Evolutionary conservation across 2,329 filamentous ascomycete species (phyloP).

Genomic region (Colletotrichum zoysiae): DNA sequence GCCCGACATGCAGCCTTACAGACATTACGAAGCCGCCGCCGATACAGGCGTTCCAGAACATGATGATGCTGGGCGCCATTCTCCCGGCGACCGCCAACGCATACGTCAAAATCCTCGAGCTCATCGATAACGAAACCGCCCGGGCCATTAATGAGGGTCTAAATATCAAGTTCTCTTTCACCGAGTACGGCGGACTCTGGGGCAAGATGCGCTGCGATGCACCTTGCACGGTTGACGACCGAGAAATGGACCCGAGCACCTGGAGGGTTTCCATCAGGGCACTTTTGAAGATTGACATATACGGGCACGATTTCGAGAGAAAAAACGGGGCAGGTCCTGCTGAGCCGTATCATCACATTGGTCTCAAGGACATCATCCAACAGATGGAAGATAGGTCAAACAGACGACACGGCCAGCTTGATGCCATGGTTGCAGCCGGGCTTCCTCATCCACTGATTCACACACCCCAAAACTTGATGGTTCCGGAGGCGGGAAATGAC

Average conservation of each 20-base stretch:
- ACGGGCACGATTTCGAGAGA: slow-evolving; percentile 58
- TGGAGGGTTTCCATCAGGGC: slow-evolving; percentile 68
- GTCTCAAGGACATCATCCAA: slow-evolving; percentile 66
- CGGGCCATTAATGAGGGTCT: slow-evolving; percentile 57
- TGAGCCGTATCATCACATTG: slow-evolving; percentile 52
- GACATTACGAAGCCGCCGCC: slow-evolving; percentile 53
- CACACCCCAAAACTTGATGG: slow-evolving; percentile 45
- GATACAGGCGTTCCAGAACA: slow-evolving; percentile 67
- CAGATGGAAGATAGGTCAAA: slow-evolving; percentile 65
- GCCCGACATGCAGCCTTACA: slow-evolving; percentile 60
- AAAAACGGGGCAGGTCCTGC: slow-evolving; percentile 36
- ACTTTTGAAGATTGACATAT: slow-evolving; percentile 68
- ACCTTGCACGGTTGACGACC: slow-evolving; percentile 53
- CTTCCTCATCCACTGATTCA: slow-evolving; percentile 47
- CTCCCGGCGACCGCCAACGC: slow-evolving; percentile 69
- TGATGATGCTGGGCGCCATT: slow-evolving; percentile 70
- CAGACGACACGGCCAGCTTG: slow-evolving; percentile 62
- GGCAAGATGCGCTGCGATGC: slow-evolving; percentile 52
- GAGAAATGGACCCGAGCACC: slow-evolving; percentile 62
- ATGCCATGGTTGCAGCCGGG: slow-evolving; percentile 59
- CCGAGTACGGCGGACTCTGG: slow-evolving; percentile 64
- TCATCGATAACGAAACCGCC: slow-evolving; percentile 66
- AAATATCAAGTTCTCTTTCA: slow-evolving; percentile 59
- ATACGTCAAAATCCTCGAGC: slow-evolving; percentile 66
- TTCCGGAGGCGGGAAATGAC: slow-evolving; percentile 53